These are phyloP conservation scores for Terfezia claveryi DNA, from an alignment of 495 filamentous ascomycete species.

Conservation along the genomic window DNA sequence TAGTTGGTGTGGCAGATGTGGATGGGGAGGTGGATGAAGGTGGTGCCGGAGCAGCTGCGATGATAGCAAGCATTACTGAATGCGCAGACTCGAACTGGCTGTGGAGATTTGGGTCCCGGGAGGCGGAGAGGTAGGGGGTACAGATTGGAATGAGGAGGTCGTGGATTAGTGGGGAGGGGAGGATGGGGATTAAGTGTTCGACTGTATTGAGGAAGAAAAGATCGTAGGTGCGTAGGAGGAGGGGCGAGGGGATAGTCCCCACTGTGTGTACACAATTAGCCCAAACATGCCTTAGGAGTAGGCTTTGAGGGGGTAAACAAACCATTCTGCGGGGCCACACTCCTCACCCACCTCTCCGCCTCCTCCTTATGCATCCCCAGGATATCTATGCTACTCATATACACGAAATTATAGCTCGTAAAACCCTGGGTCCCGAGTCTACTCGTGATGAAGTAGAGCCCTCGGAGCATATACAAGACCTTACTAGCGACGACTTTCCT, in stretches of 20 bases:
- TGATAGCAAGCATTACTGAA: slow-evolving; percentile 57
- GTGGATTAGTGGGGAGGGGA: slow-evolving; percentile 44
- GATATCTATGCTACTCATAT: slow-evolving; percentile 56
- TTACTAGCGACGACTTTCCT: slow-evolving; percentile 45
- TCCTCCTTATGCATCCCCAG: slow-evolving; percentile 50
- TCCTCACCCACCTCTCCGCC: slow-evolving; percentile 46
- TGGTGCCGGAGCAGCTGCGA: slow-evolving; percentile 25
- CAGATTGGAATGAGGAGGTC: slow-evolving; percentile 52
- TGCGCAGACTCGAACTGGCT: slow-evolving; percentile 68
- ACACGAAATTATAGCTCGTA: not conserved
- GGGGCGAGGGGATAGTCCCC: slow-evolving; percentile 46
- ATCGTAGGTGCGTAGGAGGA: slow-evolving; percentile 57
- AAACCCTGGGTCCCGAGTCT: slow-evolving; percentile 24
- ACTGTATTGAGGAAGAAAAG: slow-evolving; percentile 80
- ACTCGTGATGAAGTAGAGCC: slow-evolving; percentile 72
- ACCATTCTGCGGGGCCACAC: slow-evolving; percentile 32
- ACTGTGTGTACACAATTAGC: slow-evolving; percentile 8
- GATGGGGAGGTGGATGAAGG: slow-evolving; percentile 31
- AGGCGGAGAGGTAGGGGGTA: slow-evolving; percentile 51
- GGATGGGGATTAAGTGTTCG: slow-evolving; percentile 59
- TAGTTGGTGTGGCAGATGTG: slow-evolving; percentile 21
- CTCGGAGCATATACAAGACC: slow-evolving; percentile 54
- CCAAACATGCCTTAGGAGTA: not conserved
- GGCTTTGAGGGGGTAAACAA: not conserved
- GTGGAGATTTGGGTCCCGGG: slow-evolving; percentile 35